phyloP scores from a whole-genome alignment of 2,329 filamentous ascomycete genomes.

The Alternaria alternata region DNA sequence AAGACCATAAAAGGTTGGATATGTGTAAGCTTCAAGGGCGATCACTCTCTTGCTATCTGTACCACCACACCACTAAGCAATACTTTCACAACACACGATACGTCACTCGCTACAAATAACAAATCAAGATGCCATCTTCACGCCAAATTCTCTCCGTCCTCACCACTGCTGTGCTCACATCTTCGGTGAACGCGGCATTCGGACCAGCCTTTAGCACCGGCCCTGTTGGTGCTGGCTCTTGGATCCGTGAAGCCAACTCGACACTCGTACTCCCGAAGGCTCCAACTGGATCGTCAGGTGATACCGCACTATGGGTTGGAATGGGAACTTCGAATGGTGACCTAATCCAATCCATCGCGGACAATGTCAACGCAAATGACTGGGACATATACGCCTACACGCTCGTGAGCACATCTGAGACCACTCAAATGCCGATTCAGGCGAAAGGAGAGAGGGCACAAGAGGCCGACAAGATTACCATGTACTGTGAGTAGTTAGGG shows the following conservation, averaged over 20 bases:
- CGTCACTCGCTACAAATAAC: background rate
- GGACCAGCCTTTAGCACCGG: slow-evolving; percentile 50
- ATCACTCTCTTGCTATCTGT: background rate
- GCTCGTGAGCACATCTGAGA: slow-evolving; percentile 43
- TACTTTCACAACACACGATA: background rate
- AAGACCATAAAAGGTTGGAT: background rate
- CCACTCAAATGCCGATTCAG: slow-evolving; percentile 48
- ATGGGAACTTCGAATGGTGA: slow-evolving; percentile 61
- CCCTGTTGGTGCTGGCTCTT: slow-evolving; percentile 52
- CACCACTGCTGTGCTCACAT: slow-evolving; percentile 16
- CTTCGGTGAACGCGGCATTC: slow-evolving; percentile 29
- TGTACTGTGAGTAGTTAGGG: slow-evolving; percentile 45
- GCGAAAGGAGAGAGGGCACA: slow-evolving; percentile 35
- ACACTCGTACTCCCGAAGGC: slow-evolving; percentile 55
- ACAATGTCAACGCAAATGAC: slow-evolving; percentile 28
- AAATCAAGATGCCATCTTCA: slow-evolving; percentile 24
- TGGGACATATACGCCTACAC: slow-evolving; percentile 56
- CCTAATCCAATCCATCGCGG: slow-evolving; percentile 58
- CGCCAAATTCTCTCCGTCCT: slow-evolving; percentile 17
- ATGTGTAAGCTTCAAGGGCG: background rate
- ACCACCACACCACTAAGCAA: background rate
- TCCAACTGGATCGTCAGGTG: slow-evolving; percentile 35
- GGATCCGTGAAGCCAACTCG: slow-evolving; percentile 56
- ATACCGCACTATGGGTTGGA: slow-evolving; percentile 58
- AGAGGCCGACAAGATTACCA: slow-evolving; percentile 49